A percentile compares a stretch with the other conserved stretches of the same genome.
These are phyloP conservation scores for Haplographium delicatum DNA, from an alignment of 495 filamentous ascomycete species.

Conservation along the genomic window DNA sequence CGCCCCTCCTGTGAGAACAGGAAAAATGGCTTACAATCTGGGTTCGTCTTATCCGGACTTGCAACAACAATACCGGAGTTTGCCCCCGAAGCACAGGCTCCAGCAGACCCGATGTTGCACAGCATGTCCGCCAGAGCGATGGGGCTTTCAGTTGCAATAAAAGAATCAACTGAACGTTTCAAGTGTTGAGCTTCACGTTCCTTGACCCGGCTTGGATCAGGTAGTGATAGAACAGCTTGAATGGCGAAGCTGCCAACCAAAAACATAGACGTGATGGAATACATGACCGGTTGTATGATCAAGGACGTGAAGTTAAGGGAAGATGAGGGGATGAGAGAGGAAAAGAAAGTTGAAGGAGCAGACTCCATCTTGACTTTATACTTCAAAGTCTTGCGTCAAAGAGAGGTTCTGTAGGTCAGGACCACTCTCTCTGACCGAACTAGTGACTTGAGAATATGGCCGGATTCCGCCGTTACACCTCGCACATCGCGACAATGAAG, in stretches of 20 bases:
- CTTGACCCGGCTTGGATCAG: constrained; percentile 27
- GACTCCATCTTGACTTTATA: constrained; percentile 21
- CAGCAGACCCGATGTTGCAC: constrained; percentile 52
- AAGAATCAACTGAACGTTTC: constrained; percentile 46
- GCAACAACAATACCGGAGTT: constrained; percentile 50
- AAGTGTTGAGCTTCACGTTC: constrained; percentile 34
- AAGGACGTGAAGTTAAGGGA: constrained; percentile 15
- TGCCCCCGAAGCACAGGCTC: constrained; percentile 41
- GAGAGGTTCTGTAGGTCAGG: background rate
- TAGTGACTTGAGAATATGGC: constrained; percentile 18
- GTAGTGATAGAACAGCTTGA: constrained; percentile 39
- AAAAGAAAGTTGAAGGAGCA: constrained; percentile 8
- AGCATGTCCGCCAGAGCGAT: constrained; percentile 47
- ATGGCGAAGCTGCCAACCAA: constrained; percentile 42
- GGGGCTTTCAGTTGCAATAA: constrained; percentile 35
- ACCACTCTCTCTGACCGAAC: background rate
- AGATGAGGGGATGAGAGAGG: constrained; percentile 9
- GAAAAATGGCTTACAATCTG: constrained; percentile 43
- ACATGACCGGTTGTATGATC: constrained; percentile 33
- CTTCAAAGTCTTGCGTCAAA: background rate
- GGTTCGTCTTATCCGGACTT: constrained; percentile 44
- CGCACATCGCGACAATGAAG: constrained; percentile 1
- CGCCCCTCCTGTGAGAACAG: background rate
- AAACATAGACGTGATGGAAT: constrained; percentile 39
- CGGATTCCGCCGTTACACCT: constrained; percentile 53